These are phyloP conservation scores for Scutellaria galericulata DNA, from an alignment of 257 asterid species.

Conservation along the genomic window DNA sequence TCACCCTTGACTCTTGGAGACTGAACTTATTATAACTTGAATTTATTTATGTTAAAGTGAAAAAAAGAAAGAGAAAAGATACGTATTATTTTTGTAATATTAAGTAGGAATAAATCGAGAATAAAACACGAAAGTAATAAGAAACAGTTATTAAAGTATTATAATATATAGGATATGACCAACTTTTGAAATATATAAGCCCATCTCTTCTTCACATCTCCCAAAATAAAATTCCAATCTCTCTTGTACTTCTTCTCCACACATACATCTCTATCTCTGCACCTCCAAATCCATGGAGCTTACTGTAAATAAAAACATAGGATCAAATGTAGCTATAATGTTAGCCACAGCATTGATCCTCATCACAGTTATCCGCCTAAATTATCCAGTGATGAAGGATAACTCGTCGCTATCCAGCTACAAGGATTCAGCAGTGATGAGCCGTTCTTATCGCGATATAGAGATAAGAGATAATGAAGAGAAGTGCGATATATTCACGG, in stretches of 20 bases:
- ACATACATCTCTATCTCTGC: neutral
- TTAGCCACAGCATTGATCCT: slow-evolving; percentile 41
- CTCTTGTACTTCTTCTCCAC: neutral
- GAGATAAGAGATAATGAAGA: slow-evolving; percentile 28
- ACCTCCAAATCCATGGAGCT: slow-evolving; percentile 50
- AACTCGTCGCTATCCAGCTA: slow-evolving; percentile 26
- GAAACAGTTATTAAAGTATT: no score
- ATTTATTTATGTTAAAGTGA: no score
- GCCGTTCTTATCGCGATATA: slow-evolving; percentile 31
- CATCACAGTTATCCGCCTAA: slow-evolving; percentile 45
- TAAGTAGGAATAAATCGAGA: no score
- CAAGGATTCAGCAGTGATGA: slow-evolving; percentile 22
- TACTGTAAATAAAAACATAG: slow-evolving; percentile 31
- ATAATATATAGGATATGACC: neutral
- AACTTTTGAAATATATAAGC: slow-evolving; percentile 3
- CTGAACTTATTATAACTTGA: no score
- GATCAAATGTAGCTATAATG: slow-evolving; percentile 10
- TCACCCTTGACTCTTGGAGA: no score
- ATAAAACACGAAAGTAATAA: no score
- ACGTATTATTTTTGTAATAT: no score
- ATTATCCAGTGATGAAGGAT: slow-evolving; percentile 37
- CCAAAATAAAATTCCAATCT: slow-evolving; percentile 32
- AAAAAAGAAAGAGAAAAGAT: no score
- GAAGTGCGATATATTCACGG: slow-evolving; percentile 51
- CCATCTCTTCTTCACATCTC: slow-evolving; percentile 8